These are phyloP conservation scores for Calocybe indica DNA, from an alignment of 768 basidiomycete species.

Conservation along the genomic window DNA sequence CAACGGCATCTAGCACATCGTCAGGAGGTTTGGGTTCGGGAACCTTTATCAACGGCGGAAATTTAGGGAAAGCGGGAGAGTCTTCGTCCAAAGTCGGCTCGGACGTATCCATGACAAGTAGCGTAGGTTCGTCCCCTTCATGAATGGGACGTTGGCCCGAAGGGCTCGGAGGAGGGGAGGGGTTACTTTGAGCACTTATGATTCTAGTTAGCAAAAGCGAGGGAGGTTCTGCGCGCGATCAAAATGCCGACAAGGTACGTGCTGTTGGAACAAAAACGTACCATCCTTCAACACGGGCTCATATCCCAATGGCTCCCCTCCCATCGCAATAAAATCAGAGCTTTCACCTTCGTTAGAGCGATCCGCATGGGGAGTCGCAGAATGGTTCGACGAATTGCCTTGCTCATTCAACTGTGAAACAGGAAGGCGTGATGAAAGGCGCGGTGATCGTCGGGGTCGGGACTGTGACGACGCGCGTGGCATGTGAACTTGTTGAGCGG, in stretches of 20 bases:
- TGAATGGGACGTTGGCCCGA: not conserved
- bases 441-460: constrained; percentile 43
- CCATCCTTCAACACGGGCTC: constrained; percentile 37
- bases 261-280: constrained; percentile 21
- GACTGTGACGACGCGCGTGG: constrained; percentile 12
- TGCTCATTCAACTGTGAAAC: constrained; percentile 11
- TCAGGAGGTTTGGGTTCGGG: no score
- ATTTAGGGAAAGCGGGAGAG: no score
- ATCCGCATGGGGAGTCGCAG: constrained; percentile 1
- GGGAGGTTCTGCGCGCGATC: constrained; percentile 46
- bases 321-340: constrained; percentile 15
- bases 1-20: no score
- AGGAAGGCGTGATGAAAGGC: constrained; percentile 37
- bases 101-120: no score
- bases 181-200: constrained; percentile 67
- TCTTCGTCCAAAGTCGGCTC: no score
- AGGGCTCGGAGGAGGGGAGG: constrained; percentile 49
- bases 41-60: no score
- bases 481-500: constrained; percentile 21
- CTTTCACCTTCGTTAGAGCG: constrained; percentile 5
- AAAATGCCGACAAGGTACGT: constrained; percentile 5
- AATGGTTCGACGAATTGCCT: constrained; percentile 3
- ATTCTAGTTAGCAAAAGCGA: constrained; percentile 62
- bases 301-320: constrained; percentile 44
- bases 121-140: no score